A percentile compares a stretch with the other conserved stretches of the same genome.
Conservation (phyloP, 1,284 basidiomycete genomes). For the Rhodotorula sp. region DNA sequence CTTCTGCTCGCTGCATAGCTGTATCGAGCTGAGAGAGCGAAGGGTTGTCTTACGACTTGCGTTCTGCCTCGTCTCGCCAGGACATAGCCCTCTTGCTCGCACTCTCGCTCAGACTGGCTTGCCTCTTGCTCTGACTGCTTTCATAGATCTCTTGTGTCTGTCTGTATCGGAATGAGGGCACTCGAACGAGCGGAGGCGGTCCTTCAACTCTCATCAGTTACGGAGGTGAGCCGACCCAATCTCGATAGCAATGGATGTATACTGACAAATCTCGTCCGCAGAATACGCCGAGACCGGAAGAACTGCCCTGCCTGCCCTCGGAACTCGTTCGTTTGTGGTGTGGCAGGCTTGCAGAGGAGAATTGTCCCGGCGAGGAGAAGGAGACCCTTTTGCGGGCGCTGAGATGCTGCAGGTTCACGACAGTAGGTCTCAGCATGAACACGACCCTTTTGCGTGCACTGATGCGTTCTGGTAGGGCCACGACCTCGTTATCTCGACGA, state of each 20-base stretch:
- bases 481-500: not conserved
- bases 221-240: not conserved
- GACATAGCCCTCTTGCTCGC: not conserved
- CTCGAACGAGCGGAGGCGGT: slow-evolving; percentile 8
- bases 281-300: not conserved
- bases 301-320: not conserved
- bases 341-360: not conserved
- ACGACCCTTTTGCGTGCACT: not conserved
- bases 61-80: too few relatives aligned
- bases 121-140: not conserved
- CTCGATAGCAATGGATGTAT: not conserved
- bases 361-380: not conserved
- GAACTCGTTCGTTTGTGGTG: not conserved
- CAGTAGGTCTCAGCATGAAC: not conserved
- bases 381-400: slow-evolving; percentile 11
- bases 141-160: not conserved
- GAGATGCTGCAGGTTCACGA: not conserved
- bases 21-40: not conserved
- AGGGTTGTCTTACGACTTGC: too few relatives aligned
- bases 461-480: not conserved
- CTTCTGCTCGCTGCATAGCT: not conserved
- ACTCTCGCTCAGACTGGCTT: not conserved
- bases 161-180: not conserved
- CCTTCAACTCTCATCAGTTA: not conserved
- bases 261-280: not conserved